These are phyloP conservation scores for Acanthochlamys bracteata DNA, from an alignment of 106 monocot species.

Conservation along the genomic window DNA sequence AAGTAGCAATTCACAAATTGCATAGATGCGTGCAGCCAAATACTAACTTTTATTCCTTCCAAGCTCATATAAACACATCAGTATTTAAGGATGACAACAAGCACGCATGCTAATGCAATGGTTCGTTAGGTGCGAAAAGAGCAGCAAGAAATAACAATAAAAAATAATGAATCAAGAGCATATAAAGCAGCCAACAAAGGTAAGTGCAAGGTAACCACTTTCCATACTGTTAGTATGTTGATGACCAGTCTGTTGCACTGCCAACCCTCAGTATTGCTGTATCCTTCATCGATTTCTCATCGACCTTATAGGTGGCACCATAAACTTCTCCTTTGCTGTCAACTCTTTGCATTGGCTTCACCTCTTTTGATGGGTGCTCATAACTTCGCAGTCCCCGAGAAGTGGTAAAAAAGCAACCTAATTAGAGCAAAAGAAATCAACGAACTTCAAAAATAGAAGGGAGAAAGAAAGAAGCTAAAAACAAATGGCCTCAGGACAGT, in stretches of 20 bases:
- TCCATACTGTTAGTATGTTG: conserved; percentile 9
- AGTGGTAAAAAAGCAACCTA: conserved; percentile 85
- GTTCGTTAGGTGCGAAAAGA: too few species aligned
- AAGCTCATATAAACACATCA: too few species aligned
- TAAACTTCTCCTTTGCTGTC: conserved; percentile 69
- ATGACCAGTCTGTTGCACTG: conserved; percentile 46
- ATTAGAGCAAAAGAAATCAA: not conserved
- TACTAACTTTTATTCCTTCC: too few species aligned
- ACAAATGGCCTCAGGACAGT: too few species aligned
- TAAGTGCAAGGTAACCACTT: not conserved
- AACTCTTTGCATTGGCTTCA: conserved; percentile 80
- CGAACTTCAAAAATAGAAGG: not conserved
- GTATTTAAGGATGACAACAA: too few species aligned
- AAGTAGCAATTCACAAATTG: too few species aligned
- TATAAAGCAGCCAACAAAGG: not conserved
- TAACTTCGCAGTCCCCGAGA: conserved; percentile 72
- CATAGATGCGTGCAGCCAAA: too few species aligned
- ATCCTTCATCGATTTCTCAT: conserved; percentile 29
- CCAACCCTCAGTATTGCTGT: conserved; percentile 36
- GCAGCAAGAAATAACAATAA: too few species aligned
- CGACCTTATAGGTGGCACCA: conserved; percentile 36
- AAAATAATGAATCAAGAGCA: too few species aligned
- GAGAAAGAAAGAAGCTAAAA: not conserved
- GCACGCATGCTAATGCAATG: too few species aligned
- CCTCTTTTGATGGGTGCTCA: conserved; percentile 52